phyloP scores from a whole-genome alignment of 495 filamentous ascomycete species.

The Rostrohypoxylon terebratum region DNA sequence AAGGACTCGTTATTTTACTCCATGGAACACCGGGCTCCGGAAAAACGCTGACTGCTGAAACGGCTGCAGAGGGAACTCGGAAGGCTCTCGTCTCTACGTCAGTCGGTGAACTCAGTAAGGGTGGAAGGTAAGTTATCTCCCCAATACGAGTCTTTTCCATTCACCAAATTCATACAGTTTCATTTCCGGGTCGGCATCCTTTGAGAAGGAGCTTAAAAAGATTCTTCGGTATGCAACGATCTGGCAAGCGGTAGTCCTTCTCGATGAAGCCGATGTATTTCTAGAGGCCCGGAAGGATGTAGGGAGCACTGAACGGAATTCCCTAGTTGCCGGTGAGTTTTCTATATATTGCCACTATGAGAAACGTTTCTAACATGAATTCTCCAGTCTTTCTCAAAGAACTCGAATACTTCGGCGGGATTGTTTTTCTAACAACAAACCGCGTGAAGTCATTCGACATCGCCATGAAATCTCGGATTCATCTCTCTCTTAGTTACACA shows the following conservation, averaged over 20 bases:
- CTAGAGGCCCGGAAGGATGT: conserved; percentile 54
- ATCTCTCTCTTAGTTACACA: conserved; percentile 55
- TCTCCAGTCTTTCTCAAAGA: conserved; percentile 61
- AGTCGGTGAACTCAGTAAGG: conserved; percentile 44
- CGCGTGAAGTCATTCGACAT: conserved; percentile 65
- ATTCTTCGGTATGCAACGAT: conserved; percentile 76
- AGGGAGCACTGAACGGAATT: conserved; percentile 56
- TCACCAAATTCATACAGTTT: conserved; percentile 50
- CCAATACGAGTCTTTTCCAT: neutral
- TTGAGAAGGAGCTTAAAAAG: conserved; percentile 81
- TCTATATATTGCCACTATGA: conserved; percentile 9
- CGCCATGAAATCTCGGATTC: conserved; percentile 65
- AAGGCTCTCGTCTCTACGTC: conserved; percentile 48
- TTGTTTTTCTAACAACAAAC: conserved; percentile 64
- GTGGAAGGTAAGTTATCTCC: conserved; percentile 23
- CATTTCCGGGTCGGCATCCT: conserved; percentile 34
- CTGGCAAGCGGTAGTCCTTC: conserved; percentile 63
- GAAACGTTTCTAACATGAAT: conserved; percentile 69
- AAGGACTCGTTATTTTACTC: conserved; percentile 63
- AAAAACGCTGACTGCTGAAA: conserved; percentile 69
- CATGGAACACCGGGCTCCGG: conserved; percentile 66
- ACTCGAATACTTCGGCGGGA: conserved; percentile 62
- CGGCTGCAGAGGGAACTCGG: conserved; percentile 42
- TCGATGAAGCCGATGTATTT: conserved; percentile 64
- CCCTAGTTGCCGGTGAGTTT: conserved; percentile 54